These are phyloP conservation scores for Guillardia theta DNA, from an alignment of 78 protist genomes.

Conservation along the genomic window DNA sequence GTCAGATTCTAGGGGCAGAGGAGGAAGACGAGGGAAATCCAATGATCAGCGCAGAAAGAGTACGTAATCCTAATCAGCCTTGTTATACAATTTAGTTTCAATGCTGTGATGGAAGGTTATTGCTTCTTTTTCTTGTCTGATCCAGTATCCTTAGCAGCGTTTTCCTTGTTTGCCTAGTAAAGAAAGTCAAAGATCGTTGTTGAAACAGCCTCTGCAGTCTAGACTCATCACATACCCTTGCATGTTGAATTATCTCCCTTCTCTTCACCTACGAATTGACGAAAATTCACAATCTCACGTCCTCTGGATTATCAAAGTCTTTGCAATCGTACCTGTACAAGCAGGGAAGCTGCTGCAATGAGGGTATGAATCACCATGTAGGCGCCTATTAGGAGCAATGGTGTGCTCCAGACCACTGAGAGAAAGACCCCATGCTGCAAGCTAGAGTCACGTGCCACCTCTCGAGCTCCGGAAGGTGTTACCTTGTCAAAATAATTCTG, in stretches of 20 bases:
- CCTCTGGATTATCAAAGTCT: background rate
- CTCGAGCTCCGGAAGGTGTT: background rate
- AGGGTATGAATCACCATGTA: background rate
- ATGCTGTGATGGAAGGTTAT: no score
- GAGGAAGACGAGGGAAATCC: no score
- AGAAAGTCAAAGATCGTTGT: background rate
- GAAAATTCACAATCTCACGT: background rate
- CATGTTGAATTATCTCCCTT: background rate
- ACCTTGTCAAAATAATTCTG: conserved; percentile 5
- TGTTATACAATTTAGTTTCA: no score
- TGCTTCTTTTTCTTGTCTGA: background rate
- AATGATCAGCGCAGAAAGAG: no score
- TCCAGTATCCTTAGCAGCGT: background rate
- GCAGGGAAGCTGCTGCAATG: background rate
- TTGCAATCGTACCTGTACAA: background rate
- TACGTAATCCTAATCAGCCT: no score
- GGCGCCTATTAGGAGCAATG: background rate
- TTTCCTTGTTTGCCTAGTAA: background rate
- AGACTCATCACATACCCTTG: background rate
- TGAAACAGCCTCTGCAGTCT: background rate
- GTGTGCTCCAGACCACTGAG: background rate
- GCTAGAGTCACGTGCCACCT: background rate
- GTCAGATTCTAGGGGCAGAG: background rate
- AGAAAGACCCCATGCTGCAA: background rate
- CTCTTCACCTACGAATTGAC: background rate